Conservation (phyloP, 2,329 filamentous ascomycete genomes). For the Clonostachys solani region DNA sequence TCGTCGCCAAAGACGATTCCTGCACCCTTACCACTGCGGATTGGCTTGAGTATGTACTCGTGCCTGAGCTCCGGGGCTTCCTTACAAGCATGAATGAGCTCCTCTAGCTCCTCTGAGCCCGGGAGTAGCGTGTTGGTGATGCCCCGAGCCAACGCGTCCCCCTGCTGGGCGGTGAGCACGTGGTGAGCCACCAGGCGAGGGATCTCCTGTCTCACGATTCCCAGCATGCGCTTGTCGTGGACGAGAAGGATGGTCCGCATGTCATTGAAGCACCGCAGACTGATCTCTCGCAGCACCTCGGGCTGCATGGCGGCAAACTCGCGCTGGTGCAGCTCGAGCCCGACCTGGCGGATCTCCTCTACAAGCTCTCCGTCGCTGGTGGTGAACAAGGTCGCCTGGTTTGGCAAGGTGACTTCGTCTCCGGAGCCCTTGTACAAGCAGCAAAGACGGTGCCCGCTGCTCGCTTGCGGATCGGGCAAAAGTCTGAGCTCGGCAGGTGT, state of each 20-base stretch:
- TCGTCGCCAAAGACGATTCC: slow-evolving; percentile 34
- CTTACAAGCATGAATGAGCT: slow-evolving; percentile 8
- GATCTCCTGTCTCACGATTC: slow-evolving; percentile 28
- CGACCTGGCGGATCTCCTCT: slow-evolving; percentile 28
- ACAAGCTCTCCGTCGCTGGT: slow-evolving; percentile 13
- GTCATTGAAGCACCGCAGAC: slow-evolving; percentile 32
- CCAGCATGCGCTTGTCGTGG: slow-evolving; percentile 37
- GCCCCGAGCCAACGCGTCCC: slow-evolving; percentile 12
- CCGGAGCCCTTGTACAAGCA: slow-evolving; percentile 10
- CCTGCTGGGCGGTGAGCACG: slow-evolving; percentile 19
- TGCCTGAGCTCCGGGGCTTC: slow-evolving; percentile 9
- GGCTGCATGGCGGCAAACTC: slow-evolving; percentile 23
- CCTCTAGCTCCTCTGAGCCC: slow-evolving; percentile 14
- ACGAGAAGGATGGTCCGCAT: slow-evolving; percentile 31
- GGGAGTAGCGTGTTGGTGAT: slow-evolving; percentile 27
- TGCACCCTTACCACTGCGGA: slow-evolving; percentile 28
- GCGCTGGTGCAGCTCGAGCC: slow-evolving; percentile 30
- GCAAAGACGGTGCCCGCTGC: slow-evolving; percentile 19
- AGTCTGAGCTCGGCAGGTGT: slow-evolving; percentile 24
- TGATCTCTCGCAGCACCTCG: slow-evolving; percentile 25
- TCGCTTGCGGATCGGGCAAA: slow-evolving; percentile 12
- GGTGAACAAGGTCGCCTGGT: slow-evolving; percentile 5
- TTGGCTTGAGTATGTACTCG: slow-evolving; percentile 28
- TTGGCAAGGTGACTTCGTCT: not conserved
- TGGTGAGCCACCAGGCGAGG: slow-evolving; percentile 12